Evolutionary conservation across 2,329 filamentous ascomycete genomes (phyloP).

Genomic region (Knufia fluminis): DNA sequence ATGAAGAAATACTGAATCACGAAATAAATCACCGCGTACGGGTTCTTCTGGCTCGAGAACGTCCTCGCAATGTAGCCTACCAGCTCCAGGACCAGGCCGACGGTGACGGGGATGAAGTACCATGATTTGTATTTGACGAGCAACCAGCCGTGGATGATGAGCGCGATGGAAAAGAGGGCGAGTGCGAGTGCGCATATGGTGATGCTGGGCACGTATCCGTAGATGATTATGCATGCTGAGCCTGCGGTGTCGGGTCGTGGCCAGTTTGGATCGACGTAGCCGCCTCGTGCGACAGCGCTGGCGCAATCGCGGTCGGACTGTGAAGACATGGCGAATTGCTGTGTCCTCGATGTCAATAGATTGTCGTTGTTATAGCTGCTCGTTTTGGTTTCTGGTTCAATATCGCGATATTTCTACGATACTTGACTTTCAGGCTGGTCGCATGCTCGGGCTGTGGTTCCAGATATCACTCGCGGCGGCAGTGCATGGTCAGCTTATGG

Average conservation of each 20-base stretch:
- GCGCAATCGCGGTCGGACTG: background rate
- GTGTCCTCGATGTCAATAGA: too few species aligned
- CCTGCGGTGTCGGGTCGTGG: constrained; percentile 12
- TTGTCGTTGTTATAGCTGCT: too few species aligned
- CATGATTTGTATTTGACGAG: constrained; percentile 18
- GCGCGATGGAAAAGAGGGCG: constrained; percentile 26
- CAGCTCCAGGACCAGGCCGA: constrained; percentile 39
- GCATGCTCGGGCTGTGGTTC: too few species aligned
- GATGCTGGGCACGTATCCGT: constrained; percentile 34
- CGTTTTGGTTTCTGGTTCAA: too few species aligned
- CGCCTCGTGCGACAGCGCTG: constrained; percentile 2
- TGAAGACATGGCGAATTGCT: too few species aligned
- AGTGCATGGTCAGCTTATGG: too few species aligned
- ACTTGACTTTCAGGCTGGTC: too few species aligned
- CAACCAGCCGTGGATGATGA: constrained; percentile 15
- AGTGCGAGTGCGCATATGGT: constrained; percentile 39
- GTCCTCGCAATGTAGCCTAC: constrained; percentile 43
- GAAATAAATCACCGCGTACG: constrained; percentile 48
- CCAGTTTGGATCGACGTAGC: constrained; percentile 17
- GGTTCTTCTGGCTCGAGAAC: constrained; percentile 42
- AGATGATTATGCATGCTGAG: constrained; percentile 18
- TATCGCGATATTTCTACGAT: too few species aligned
- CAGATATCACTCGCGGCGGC: too few species aligned
- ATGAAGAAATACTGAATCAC: constrained; percentile 54
- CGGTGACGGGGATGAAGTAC: constrained; percentile 33